Conservation (phyloP, 768 basidiomycete species). For the Sporobolomyces pararoseus region DNA sequence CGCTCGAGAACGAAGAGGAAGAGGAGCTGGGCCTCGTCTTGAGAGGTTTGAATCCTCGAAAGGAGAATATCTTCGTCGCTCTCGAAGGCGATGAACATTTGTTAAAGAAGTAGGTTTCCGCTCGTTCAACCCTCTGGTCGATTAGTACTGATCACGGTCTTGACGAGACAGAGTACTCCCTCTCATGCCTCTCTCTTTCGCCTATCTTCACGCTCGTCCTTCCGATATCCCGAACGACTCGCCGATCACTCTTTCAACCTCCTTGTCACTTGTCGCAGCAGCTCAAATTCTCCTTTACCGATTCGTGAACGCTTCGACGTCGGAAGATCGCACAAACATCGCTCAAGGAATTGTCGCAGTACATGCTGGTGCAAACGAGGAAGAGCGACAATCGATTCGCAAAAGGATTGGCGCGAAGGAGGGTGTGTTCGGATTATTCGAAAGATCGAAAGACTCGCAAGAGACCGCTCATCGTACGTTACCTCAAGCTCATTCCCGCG, state of each 20-base stretch:
- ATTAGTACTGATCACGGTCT: not conserved
- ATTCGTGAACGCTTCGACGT: not conserved
- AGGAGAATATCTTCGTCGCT: conserved; percentile 16
- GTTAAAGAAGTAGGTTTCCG: not conserved
- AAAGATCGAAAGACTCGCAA: not conserved
- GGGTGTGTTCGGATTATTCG: conserved; percentile 14
- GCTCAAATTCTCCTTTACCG: conserved; percentile 28
- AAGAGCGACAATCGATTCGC: not conserved
- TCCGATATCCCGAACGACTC: conserved; percentile 8
- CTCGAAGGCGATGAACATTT: not conserved
- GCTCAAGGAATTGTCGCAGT: not conserved
- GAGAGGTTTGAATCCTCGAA: not conserved
- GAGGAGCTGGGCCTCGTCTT: not conserved
- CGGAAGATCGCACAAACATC: not conserved
- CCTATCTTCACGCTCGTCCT: conserved; percentile 20
- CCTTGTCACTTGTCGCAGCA: not conserved
- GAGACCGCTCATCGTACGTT: not conserved
- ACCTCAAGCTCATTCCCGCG: not conserved
- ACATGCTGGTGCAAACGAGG: not conserved
- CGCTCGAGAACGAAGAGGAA: not conserved
- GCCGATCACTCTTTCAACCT: not conserved
- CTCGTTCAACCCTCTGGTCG: not conserved
- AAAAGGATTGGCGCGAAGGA: not conserved
- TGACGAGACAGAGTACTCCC: not conserved
- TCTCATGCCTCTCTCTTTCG: conserved; percentile 12